These are phyloP conservation scores for Carex parvula DNA, from an alignment of 176 grass and related monocot genomes.

Conservation along the genomic window DNA sequence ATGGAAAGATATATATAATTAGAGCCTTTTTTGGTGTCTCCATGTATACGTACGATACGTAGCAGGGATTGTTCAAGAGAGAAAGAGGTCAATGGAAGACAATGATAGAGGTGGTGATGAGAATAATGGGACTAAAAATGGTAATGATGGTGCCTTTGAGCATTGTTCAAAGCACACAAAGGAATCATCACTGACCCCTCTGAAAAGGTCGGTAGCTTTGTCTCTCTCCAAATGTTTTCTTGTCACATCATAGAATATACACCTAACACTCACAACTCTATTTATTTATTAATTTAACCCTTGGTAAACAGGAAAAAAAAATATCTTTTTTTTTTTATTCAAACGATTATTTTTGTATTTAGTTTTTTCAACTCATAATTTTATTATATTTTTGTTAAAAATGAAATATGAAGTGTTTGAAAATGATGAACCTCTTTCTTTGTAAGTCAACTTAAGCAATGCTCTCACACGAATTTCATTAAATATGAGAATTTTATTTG, in stretches of 20 bases:
- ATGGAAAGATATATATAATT: conserved; percentile 5
- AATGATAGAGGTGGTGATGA: conserved; percentile 34
- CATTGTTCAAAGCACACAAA: conserved; percentile 46
- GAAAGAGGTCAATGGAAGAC: conserved; percentile 29
- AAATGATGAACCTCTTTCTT: conserved; percentile 24
- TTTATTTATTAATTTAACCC: not conserved
- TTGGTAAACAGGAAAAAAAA: conserved; percentile 5
- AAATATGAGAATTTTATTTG: not conserved
- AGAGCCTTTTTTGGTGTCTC: conserved; percentile 11
- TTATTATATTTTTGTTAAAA: not conserved
- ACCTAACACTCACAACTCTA: conserved; percentile 21
- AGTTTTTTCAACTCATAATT: not conserved
- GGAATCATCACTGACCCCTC: conserved; percentile 31
- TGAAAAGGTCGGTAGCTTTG: conserved; percentile 76
- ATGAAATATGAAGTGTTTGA: not conserved
- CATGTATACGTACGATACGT: not conserved
- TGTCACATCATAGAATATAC: conserved; percentile 48
- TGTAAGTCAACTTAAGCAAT: conserved; percentile 1
- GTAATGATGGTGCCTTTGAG: conserved; percentile 30
- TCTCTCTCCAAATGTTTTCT: conserved; percentile 34
- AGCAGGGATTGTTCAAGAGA: conserved; percentile 37
- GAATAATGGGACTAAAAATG: conserved; percentile 32
- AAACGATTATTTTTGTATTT: not conserved
- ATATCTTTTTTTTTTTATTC: not conserved
- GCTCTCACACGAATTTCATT: not conserved